Percentiles rank a stretch among this genome's conserved stretches.
phyloP scores from a whole-genome alignment of 2,329 filamentous ascomycete species.

The Xylariaceae sp. region DNA sequence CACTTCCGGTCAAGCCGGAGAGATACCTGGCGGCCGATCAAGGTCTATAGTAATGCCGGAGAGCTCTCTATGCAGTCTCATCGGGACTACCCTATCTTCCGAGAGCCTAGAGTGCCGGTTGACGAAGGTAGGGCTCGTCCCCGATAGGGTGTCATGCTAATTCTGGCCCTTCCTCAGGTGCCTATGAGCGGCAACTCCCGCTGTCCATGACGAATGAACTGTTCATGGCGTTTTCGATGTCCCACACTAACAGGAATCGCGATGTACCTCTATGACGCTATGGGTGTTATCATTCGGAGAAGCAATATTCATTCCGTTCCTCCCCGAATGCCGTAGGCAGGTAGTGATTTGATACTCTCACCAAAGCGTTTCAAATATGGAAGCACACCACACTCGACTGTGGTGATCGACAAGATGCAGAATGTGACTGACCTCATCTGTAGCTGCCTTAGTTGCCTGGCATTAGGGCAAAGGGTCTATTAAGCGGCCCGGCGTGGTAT shows the following conservation, averaged over 20 bases:
- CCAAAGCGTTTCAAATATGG: neutral
- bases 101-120: constrained; percentile 6
- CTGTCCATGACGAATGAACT: constrained; percentile 2
- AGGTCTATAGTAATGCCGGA: constrained; percentile 4
- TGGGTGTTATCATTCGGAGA: neutral
- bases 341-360: constrained; percentile 2
- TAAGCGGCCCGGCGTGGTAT: constrained; percentile 6
- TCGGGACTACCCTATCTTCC: constrained; percentile 1
- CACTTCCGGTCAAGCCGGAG: constrained; percentile 8
- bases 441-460: constrained; percentile 1
- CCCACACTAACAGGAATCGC: constrained; percentile 3
- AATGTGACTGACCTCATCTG: constrained; percentile 10
- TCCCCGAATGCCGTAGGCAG: constrained; percentile 6
- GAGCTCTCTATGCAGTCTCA: constrained; percentile 8
- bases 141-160: constrained; percentile 4
- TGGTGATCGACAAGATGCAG: constrained; percentile 9
- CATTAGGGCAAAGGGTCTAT: neutral
- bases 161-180: neutral
- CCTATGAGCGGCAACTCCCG: constrained; percentile 2
- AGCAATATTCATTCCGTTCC: constrained; percentile 6
- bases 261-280: constrained; percentile 6
- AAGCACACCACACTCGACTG: neutral
- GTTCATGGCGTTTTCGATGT: constrained; percentile 8
- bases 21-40: constrained; percentile 4
- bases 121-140: constrained; percentile 4